Evolutionary conservation across 2,329 filamentous ascomycete species (phyloP).

Genomic region (Fusarium nygamai): DNA sequence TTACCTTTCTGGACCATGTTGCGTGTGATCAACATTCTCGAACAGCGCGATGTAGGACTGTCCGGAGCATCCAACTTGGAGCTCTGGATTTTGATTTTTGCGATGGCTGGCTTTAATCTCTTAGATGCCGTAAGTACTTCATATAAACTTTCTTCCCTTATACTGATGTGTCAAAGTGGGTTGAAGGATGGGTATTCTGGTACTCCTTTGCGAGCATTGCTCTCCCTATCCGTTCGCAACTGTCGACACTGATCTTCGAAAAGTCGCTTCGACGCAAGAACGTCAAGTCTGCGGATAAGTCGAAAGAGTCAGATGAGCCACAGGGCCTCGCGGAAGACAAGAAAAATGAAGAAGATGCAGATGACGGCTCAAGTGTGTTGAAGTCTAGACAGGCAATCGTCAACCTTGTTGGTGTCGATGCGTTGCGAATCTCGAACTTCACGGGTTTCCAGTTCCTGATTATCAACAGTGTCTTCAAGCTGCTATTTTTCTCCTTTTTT

Average conservation of each 20-base stretch:
- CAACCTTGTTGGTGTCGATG: slow-evolving; percentile 82
- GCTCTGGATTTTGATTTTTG: slow-evolving; percentile 75
- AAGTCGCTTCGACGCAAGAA: slow-evolving; percentile 83
- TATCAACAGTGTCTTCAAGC: slow-evolving; percentile 68
- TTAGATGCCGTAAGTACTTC: slow-evolving; percentile 53
- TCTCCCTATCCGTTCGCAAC: slow-evolving; percentile 74
- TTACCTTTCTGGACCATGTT: slow-evolving; percentile 76
- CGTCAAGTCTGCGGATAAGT: slow-evolving; percentile 70
- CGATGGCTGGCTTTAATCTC: slow-evolving; percentile 69
- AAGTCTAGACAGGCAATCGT: slow-evolving; percentile 74
- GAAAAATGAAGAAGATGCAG: slow-evolving; percentile 61
- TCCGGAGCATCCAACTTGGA: slow-evolving; percentile 55
- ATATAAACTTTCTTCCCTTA: neutral
- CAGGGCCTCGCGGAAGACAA: slow-evolving; percentile 55
- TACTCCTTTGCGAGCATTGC: slow-evolving; percentile 69
- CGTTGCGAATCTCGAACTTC: slow-evolving; percentile 75
- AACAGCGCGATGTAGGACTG: slow-evolving; percentile 59
- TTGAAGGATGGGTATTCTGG: slow-evolving; percentile 75
- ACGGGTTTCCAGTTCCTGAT: slow-evolving; percentile 73
- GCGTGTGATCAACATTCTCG: slow-evolving; percentile 71
- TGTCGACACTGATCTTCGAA: slow-evolving; percentile 78
- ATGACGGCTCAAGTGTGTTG: slow-evolving; percentile 46
- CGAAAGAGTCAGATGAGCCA: slow-evolving; percentile 48
- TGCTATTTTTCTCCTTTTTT: slow-evolving; percentile 73
- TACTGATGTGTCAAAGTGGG: slow-evolving; percentile 52